Conservation (phyloP, 2,329 filamentous ascomycete genomes). For the Phialophora macrospora region DNA sequence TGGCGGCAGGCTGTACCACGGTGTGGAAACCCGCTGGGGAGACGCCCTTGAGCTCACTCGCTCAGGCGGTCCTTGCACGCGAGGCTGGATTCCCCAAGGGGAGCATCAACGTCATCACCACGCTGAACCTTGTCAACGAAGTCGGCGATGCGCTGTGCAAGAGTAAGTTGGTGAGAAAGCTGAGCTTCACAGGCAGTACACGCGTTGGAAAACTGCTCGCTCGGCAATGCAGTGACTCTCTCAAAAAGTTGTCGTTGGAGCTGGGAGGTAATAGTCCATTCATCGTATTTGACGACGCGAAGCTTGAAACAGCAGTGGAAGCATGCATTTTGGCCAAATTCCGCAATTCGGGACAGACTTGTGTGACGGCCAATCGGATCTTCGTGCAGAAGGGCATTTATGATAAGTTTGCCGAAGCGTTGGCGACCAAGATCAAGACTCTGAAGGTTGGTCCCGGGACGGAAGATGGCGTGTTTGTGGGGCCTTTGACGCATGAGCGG, state of each 20-base stretch:
- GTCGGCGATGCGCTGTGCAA: slow-evolving; percentile 61
- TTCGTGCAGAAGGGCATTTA: slow-evolving; percentile 80
- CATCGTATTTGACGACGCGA: slow-evolving; percentile 50
- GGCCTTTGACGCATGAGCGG: slow-evolving; percentile 61
- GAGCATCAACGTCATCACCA: slow-evolving; percentile 45
- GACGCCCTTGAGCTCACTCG: slow-evolving; percentile 45
- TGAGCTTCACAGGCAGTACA: slow-evolving; percentile 45
- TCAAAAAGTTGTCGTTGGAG: slow-evolving; percentile 54
- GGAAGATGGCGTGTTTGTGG: slow-evolving; percentile 72
- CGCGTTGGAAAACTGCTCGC: slow-evolving; percentile 45
- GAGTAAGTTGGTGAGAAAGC: slow-evolving; percentile 41
- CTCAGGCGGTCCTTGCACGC: slow-evolving; percentile 43
- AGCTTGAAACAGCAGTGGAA: slow-evolving; percentile 44
- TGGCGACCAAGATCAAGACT: slow-evolving; percentile 71
- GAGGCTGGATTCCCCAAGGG: slow-evolving; percentile 46
- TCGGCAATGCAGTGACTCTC: slow-evolving; percentile 42
- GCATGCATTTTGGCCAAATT: slow-evolving; percentile 39
- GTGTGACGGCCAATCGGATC: slow-evolving; percentile 67
- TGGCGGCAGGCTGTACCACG: slow-evolving; percentile 49
- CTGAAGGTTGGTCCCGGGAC: slow-evolving; percentile 81
- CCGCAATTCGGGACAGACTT: slow-evolving; percentile 40
- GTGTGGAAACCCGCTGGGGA: slow-evolving; percentile 47
- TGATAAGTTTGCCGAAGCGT: slow-evolving; percentile 70
- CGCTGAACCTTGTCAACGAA: slow-evolving; percentile 75
- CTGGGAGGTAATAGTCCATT: slow-evolving; percentile 52